phyloP scores from a whole-genome alignment of 1,139 yeast genomes.

The Diutina ranongensis region DNA sequence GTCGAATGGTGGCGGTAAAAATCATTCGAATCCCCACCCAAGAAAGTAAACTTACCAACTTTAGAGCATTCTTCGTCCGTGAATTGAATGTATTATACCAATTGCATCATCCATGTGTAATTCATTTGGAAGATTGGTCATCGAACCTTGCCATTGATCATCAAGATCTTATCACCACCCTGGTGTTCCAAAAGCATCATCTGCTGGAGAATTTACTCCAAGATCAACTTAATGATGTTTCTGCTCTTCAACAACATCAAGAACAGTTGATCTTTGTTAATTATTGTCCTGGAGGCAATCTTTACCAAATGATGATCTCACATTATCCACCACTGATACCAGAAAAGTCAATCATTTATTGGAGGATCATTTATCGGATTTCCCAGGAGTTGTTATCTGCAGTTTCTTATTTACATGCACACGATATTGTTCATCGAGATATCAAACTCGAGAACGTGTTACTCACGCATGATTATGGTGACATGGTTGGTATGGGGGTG shows the following conservation, averaged over 20 bases:
- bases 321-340: slow-evolving; percentile 17
- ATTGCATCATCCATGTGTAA: slow-evolving; percentile 32
- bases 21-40: slow-evolving; percentile 26
- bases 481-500: neutral
- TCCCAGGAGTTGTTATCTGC: slow-evolving; percentile 63
- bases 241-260: slow-evolving; percentile 19
- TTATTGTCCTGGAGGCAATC: slow-evolving; percentile 75
- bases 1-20: slow-evolving; percentile 29
- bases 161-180: neutral
- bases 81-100: slow-evolving; percentile 58
- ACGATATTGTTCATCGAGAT: slow-evolving; percentile 73
- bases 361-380: slow-evolving; percentile 43
- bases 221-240: slow-evolving; percentile 10
- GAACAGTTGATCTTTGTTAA: slow-evolving; percentile 52
- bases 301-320: slow-evolving; percentile 47
- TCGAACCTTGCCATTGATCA: slow-evolving; percentile 14
- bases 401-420: slow-evolving; percentile 58
- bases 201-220: neutral
- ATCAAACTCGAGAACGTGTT: slow-evolving; percentile 75
- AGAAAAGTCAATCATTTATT: slow-evolving; percentile 20
- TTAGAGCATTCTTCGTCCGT: slow-evolving; percentile 62
- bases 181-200: neutral
- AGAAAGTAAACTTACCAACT: slow-evolving; percentile 19
- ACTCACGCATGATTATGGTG: slow-evolving; percentile 22
- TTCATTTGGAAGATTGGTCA: slow-evolving; percentile 20